Evolutionary conservation across 306 rosid species (phyloP), one percentile per base, ranked within the genome.

Genomic region (Cucurbita maxima): DNA sequence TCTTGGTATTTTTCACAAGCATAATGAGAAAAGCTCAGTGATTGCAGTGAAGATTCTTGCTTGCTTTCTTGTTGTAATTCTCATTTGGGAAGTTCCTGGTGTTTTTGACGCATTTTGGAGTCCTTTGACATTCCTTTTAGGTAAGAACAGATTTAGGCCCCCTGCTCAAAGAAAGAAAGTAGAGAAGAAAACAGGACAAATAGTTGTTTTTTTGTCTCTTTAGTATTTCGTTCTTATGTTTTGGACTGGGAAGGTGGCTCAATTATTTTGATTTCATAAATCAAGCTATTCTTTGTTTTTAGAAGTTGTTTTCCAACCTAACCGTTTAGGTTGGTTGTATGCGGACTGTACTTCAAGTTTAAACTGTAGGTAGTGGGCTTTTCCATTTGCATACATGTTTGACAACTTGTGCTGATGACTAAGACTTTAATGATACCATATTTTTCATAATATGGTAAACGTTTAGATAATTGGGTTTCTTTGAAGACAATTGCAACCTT

Each of bases 71-170:
- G 89, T 86, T 75, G 99, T 95, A 71, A 88, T 91, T 83, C 80
- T 95, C 81, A 50, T 95, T 68, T 91, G 99, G 99, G 99, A 95
- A 84, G 81, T 95, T 58, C 99, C 99, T 43, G 97, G 96, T 74
- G 90, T 91, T 77, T 95, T 95, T 75, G 84, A 89, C 5, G 67
- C 85, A 68, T 3, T 89, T 69, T 91, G 95, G 96, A 75, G 84
- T 79, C 97, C 96, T 58, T 81, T 91, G 73, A 79, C 96, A 13
- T 82, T 89, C 83, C 60, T 88, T 76, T 80, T 95, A 82, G 91
- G 99, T 91, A 52, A 82, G 96, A 3, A 68, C 41, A 1, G 13
- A 68, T 22, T 69, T 57, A 62, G 19, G 5, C 20, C 5, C 11
- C 47, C 34, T 51, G 16, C 58, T 20, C 4, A 11, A 20, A 45